Evolutionary conservation across 208 protist genomes (phyloP).

Genomic region (Porcisia hertigi): DNA sequence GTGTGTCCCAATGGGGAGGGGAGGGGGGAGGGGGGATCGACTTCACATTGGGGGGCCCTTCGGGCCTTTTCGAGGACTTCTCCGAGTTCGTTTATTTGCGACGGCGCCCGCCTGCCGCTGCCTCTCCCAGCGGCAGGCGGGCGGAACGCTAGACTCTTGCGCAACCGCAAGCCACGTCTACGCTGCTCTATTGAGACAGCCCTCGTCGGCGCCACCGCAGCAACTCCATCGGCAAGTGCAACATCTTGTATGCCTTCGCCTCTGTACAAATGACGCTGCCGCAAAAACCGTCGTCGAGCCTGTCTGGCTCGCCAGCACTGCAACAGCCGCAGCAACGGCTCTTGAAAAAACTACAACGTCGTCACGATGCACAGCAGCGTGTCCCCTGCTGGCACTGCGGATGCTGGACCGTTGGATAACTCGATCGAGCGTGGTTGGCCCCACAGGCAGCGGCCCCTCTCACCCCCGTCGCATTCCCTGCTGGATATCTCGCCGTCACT

Average conservation of each 20-base stretch:
- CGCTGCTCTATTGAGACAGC: not conserved
- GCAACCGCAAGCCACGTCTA: not conserved
- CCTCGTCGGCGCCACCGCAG: not conserved
- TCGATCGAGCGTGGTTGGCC: no score
- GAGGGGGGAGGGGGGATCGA: not conserved
- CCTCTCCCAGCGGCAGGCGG: not conserved
- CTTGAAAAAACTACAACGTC: conserved; percentile 32
- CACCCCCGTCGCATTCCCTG: no score
- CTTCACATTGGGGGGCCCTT: conserved; percentile 39
- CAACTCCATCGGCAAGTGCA: conserved; percentile 29
- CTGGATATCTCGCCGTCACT: no score
- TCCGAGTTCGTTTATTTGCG: conserved; percentile 28
- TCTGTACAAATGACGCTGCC: conserved; percentile 5
- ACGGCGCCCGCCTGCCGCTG: not conserved
- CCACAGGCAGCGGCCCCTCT: not conserved
- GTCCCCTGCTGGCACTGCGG: no score
- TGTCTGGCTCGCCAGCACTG: no score
- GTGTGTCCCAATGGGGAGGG: conserved; percentile 5
- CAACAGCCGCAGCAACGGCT: not conserved
- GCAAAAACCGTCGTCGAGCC: not conserved
- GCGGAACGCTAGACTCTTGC: not conserved
- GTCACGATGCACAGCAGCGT: conserved; percentile 25
- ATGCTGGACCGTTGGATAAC: no score
- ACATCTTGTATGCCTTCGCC: conserved; percentile 38
- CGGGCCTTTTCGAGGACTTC: conserved; percentile 50